Base-by-base conservation (phyloP, 2,329 filamentous ascomycete species). In the Exophiala oligosperma region DNA sequence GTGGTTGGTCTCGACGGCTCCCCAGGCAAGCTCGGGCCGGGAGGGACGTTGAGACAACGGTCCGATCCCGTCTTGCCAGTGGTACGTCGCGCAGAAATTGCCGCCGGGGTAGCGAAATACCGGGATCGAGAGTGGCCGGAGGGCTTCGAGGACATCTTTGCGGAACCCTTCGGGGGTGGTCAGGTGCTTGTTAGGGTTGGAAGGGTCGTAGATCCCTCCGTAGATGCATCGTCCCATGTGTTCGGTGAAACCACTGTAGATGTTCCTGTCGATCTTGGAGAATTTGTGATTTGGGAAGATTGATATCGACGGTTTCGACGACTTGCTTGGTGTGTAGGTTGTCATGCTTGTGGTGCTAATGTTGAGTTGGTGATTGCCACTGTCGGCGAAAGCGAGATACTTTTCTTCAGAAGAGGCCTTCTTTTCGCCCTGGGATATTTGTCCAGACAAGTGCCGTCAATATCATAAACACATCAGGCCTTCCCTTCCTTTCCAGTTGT, bases 151-250 rank as follows among this genome's bases (percentile, higher is more conserved):
- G 43, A 94, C 90, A 73, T 94, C 90, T 64, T 81, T 90, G 40
- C 90, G 86, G 75, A 91, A 93, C 43, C 90, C 90, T 64, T 89
- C 79, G 54, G 84, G 79, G 66, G 92, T 89, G 1, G 88, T 86
- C n/a, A 92, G 80, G 52, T 57, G 51, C 23, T 59, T 58, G 57
- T 65, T 61, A 2, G 84, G 76, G 71, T 86, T 92, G 35, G 81
- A 82, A 1, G 89, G 90, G 66, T 93, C 90, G 74, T 92, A 93
- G 70, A 94, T 88, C 64, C 91, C 90, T 63, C 89, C 89, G 71
- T 94, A 93, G 69, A 94, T 92, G 77, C 90, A 94, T 61, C 90
- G 85, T 67, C 90, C 90, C 90, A 94, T 94, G 74, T 94, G 91
- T 89, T 94, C 90, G 59, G 87, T 91, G 74, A 94, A 94, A 9